A percentile compares a stretch with the other conserved stretches of the same genome.
These are phyloP conservation scores for Kuraishia hungarica DNA, from an alignment of 805 yeast genomes.

Conservation along the genomic window DNA sequence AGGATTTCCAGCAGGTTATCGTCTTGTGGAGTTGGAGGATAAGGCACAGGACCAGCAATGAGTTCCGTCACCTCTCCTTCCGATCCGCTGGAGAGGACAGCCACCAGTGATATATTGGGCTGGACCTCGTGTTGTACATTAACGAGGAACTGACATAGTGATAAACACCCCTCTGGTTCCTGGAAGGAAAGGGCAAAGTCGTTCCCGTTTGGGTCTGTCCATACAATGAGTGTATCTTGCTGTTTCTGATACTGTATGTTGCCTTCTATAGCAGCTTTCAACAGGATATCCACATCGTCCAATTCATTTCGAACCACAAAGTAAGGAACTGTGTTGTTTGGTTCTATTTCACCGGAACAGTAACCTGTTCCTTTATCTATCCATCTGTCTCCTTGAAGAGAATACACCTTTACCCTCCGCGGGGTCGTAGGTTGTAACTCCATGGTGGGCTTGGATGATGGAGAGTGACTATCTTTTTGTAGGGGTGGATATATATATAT, in stretches of 20 bases:
- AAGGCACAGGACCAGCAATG: slow-evolving; percentile 69
- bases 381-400: slow-evolving; percentile 79
- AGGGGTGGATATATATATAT: not conserved
- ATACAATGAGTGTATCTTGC: slow-evolving; percentile 87
- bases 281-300: slow-evolving; percentile 45
- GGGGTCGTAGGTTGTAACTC: slow-evolving; percentile 29
- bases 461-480: not conserved
- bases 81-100: slow-evolving; percentile 42
- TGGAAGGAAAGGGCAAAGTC: slow-evolving; percentile 90
- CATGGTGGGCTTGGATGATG: not conserved
- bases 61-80: slow-evolving; percentile 60
- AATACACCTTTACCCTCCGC: slow-evolving; percentile 86
- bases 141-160: slow-evolving; percentile 72
- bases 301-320: slow-evolving; percentile 69
- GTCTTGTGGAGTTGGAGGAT: slow-evolving; percentile 51
- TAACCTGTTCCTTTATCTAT: slow-evolving; percentile 88
- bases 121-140: slow-evolving; percentile 54
- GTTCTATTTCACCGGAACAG: slow-evolving; percentile 62
- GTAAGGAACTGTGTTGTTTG: slow-evolving; percentile 32
- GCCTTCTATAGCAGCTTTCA: slow-evolving; percentile 65
- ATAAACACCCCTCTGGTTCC: slow-evolving; percentile 83
- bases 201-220: slow-evolving; percentile 70
- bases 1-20: slow-evolving; percentile 46
- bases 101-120: slow-evolving; percentile 62
- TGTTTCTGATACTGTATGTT: slow-evolving; percentile 83